A percentile compares a stretch with the other conserved stretches of the same genome.
Evolutionary conservation across 2,329 filamentous ascomycete genomes (phyloP).

Genomic region (Corynespora cassiicola): DNA sequence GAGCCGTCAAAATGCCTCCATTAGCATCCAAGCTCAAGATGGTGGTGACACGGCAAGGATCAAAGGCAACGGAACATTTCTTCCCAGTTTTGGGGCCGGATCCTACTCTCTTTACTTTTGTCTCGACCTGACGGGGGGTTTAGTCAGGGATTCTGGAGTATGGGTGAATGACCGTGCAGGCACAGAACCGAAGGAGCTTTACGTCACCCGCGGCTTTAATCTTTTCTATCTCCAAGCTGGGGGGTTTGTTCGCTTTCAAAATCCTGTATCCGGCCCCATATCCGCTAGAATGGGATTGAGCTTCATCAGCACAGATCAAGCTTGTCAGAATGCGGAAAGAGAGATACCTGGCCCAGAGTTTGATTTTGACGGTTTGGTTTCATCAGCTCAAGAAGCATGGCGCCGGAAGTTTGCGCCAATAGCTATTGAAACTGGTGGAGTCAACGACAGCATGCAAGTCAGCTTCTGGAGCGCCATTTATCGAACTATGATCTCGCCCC

Average conservation of each 20-base stretch:
- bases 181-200: constrained; percentile 49
- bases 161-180: constrained; percentile 63
- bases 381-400: constrained; percentile 50
- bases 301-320: constrained; percentile 70
- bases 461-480: constrained; percentile 55
- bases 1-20: constrained; percentile 58
- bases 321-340: constrained; percentile 70
- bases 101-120: constrained; percentile 67
- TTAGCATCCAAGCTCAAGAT: constrained; percentile 56
- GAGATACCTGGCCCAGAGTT: constrained; percentile 75
- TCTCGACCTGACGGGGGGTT: constrained; percentile 62
- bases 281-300: constrained; percentile 71
- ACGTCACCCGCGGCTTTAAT: constrained; percentile 44
- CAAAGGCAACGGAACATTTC: constrained; percentile 64
- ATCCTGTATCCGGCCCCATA: constrained; percentile 63
- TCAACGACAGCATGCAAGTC: constrained; percentile 44
- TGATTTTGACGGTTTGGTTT: constrained; percentile 64
- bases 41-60: constrained; percentile 57
- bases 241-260: constrained; percentile 55
- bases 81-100: constrained; percentile 68
- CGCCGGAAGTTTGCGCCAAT: constrained; percentile 48
- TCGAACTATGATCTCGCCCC: constrained; percentile 53
- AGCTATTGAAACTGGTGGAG: constrained; percentile 41
- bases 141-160: constrained; percentile 60
- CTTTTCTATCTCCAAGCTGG: constrained; percentile 42